Evolutionary conservation across 2,329 filamentous ascomycete species (phyloP).

Genomic region (Myriosclerotinia curreyana): DNA sequence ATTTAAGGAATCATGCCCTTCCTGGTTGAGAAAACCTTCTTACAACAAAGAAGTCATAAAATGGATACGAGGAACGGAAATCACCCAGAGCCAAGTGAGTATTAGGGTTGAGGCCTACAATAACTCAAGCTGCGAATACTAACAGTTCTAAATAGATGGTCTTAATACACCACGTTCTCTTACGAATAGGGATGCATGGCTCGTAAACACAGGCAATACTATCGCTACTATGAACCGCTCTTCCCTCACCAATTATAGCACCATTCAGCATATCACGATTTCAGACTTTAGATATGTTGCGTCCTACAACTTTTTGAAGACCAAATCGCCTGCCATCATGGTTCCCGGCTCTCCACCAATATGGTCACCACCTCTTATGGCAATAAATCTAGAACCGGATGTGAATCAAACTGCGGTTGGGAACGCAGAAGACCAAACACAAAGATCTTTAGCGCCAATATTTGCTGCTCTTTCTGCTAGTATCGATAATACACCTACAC

Average conservation of each 20-base stretch:
- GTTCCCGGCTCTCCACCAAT: constrained; percentile 30
- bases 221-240: not conserved
- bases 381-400: no score
- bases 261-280: constrained; percentile 4
- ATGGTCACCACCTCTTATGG: constrained; percentile 29
- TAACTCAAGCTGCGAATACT: no score
- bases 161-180: not conserved
- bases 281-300: constrained; percentile 27
- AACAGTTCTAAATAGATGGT: not conserved
- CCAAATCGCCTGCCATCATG: constrained; percentile 26
- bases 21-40: no score
- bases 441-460: no score
- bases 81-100: no score
- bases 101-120: no score
- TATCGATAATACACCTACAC: constrained; percentile 28
- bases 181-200: no score
- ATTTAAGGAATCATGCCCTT: no score
- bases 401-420: no score
- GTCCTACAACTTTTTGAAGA: constrained; percentile 32
- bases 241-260: not conserved
- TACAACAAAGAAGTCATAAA: no score
- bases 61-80: no score
- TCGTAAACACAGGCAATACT: constrained; percentile 15
- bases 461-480: constrained; percentile 32
- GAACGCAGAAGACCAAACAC: no score